A percentile compares a stretch with the other conserved stretches of the same genome.
Conservation (phyloP, 805 yeast genomes). For the Sungouiozyma intestinalis region DNA sequence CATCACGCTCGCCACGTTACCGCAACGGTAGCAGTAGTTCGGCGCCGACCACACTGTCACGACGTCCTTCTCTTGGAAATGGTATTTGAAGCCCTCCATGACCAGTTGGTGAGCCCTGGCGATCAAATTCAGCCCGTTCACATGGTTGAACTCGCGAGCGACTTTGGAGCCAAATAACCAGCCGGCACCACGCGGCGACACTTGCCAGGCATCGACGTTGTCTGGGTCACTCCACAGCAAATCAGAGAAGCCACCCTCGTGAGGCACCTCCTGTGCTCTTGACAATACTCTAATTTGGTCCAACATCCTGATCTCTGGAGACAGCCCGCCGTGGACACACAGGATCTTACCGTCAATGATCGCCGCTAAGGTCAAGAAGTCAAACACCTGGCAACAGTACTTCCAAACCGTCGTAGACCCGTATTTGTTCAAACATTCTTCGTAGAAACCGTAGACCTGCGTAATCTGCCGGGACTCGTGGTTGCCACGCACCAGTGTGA, state of each 20-base stretch:
- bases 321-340: conserved; percentile 95
- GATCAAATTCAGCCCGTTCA: conserved; percentile 74
- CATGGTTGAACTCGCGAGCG: conserved; percentile 91
- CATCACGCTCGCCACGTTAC: conserved; percentile 98
- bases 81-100: conserved; percentile 96
- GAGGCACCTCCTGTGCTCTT: conserved; percentile 97
- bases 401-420: conserved; percentile 95
- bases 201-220: conserved; percentile 96
- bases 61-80: conserved; percentile 90
- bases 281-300: conserved; percentile 92
- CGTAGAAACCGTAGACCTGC: conserved; percentile 97
- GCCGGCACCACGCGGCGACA: conserved; percentile 96
- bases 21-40: conserved; percentile 93
- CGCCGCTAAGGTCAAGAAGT: conserved; percentile 87
- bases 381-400: conserved; percentile 93
- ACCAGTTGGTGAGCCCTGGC: conserved; percentile 98
- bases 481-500: conserved; percentile 93
- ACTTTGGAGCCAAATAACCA: conserved; percentile 95
- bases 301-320: conserved; percentile 94
- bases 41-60: conserved; percentile 99
- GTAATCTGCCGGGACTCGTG: conserved; percentile 96
- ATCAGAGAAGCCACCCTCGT: conserved; percentile 98
- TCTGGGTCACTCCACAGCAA: conserved; percentile 98
- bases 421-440: conserved; percentile 85
- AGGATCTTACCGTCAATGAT: conserved; percentile 88